A percentile compares a stretch with the other conserved stretches of the same genome.
phyloP scores from a whole-genome alignment of 805 yeast genomes.

The Saccharomycopsis amapae region DNA sequence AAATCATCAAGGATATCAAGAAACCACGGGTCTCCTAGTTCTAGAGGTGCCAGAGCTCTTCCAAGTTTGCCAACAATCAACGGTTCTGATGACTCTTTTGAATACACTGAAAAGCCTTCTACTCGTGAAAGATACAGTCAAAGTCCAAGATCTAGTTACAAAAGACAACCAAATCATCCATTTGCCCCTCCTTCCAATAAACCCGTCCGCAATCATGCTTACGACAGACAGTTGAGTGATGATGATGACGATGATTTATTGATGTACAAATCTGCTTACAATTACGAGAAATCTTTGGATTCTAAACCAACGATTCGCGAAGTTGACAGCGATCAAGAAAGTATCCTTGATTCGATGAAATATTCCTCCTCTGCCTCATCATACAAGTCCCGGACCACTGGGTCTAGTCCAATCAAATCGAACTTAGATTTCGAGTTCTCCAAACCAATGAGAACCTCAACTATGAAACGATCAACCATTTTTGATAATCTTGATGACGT shows the following conservation, averaged over 20 bases:
- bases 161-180: no score
- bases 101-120: no score
- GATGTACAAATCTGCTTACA: slow-evolving; percentile 19
- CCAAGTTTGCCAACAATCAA: slow-evolving; percentile 5
- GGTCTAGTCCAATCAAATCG: neutral
- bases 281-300: slow-evolving; percentile 15
- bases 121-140: no score
- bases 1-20: neutral
- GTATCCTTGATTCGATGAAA: neutral
- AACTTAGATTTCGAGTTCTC: neutral
- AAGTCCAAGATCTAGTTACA: no score
- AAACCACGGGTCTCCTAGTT: neutral
- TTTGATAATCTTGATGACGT: slow-evolving; percentile 19
- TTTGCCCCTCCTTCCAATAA: slow-evolving; percentile 1
- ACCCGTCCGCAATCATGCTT: neutral
- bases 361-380: neutral
- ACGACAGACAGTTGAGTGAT: neutral
- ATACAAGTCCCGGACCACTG: neutral
- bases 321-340: neutral
- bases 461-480: slow-evolving; percentile 13
- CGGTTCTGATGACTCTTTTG: slow-evolving; percentile 2
- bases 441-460: slow-evolving; percentile 5
- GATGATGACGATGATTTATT: slow-evolving; percentile 10
- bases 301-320: neutral
- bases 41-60: neutral